phyloP scores from a whole-genome alignment of 1,139 yeast genomes.

The Starmera stellimalicola region DNA sequence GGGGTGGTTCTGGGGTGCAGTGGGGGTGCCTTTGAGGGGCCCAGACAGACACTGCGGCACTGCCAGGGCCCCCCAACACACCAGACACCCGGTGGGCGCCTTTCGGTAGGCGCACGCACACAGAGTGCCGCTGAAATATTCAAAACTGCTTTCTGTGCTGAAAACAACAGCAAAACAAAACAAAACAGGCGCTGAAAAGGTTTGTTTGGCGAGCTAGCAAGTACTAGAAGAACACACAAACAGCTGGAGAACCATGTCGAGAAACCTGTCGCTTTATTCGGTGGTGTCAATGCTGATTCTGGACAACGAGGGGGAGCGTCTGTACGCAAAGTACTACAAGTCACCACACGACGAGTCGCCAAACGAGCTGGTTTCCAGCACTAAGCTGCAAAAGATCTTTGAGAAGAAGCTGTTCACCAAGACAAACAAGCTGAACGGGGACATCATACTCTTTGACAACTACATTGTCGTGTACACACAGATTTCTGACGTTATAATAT shows the following conservation, averaged over 20 bases:
- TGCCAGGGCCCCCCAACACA: too few relatives aligned
- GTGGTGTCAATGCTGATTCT: slow-evolving; percentile 69
- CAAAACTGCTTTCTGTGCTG: too few relatives aligned
- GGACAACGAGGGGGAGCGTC: slow-evolving; percentile 73
- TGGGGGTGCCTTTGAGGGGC: too few relatives aligned
- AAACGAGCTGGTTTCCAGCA: slow-evolving; percentile 26
- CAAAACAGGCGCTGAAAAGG: too few relatives aligned
- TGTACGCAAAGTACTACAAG: slow-evolving; percentile 78
- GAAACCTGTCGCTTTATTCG: slow-evolving; percentile 65
- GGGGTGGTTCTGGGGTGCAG: too few relatives aligned
- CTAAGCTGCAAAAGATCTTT: slow-evolving; percentile 64
- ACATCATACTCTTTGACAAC: slow-evolving; percentile 70
- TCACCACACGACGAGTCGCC: slow-evolving; percentile 39
- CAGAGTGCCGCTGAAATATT: too few relatives aligned
- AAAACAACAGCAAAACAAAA: too few relatives aligned
- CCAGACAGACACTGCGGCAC: too few relatives aligned
- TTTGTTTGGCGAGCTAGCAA: too few relatives aligned
- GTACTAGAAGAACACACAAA: too few relatives aligned
- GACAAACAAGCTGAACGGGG: slow-evolving; percentile 73
- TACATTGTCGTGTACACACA: slow-evolving; percentile 80
- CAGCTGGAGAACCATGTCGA: slow-evolving; percentile 35
- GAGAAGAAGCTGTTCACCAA: slow-evolving; percentile 67
- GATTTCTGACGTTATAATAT: slow-evolving; percentile 60
- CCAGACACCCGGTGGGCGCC: too few relatives aligned
- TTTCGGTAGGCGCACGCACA: too few relatives aligned